Conservation (phyloP, 768 basidiomycete species). For the Dacryopinax primogenitus region DNA sequence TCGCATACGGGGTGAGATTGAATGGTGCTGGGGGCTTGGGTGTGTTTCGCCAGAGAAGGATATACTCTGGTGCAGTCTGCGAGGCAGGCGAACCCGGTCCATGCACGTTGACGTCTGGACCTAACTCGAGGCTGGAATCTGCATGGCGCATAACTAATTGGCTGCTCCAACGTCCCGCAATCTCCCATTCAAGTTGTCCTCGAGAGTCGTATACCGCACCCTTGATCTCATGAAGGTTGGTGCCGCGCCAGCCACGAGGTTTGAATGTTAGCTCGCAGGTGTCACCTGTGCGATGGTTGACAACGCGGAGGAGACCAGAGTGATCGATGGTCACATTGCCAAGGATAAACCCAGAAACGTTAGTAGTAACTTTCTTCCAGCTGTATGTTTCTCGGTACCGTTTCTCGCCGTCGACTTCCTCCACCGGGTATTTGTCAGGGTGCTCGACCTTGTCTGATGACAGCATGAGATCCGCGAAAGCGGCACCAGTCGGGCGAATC, state of each 20-base stretch:
- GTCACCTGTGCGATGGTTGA: constrained; percentile 84
- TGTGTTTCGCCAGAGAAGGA: constrained; percentile 87
- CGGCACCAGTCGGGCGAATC: constrained; percentile 88
- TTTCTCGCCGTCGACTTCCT: constrained; percentile 24
- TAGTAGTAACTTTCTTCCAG: constrained; percentile 91
- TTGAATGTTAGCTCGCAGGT: constrained; percentile 86
- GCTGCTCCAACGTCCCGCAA: constrained; percentile 90
- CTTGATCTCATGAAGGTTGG: constrained; percentile 83
- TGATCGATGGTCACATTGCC: constrained; percentile 81
- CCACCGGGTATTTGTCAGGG: constrained; percentile 29
- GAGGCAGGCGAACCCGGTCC: constrained; percentile 33
- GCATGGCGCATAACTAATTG: constrained; percentile 77
- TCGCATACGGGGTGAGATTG: constrained; percentile 88
- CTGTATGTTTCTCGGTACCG: constrained; percentile 80
- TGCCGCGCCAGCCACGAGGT: constrained; percentile 87
- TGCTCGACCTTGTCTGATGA: constrained; percentile 49
- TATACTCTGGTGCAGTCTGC: constrained; percentile 50
- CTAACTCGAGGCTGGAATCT: constrained; percentile 45
- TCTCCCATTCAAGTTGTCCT: constrained; percentile 65
- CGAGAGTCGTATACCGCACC: constrained; percentile 59
- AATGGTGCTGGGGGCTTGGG: constrained; percentile 73
- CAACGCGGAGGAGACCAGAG: constrained; percentile 74
- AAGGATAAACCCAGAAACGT: constrained; percentile 83
- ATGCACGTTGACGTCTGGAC: constrained; percentile 55
- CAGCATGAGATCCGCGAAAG: constrained; percentile 71